Evolutionary conservation across 1,284 basidiomycete species (phyloP).

Genomic region (Abortiporus biennis): DNA sequence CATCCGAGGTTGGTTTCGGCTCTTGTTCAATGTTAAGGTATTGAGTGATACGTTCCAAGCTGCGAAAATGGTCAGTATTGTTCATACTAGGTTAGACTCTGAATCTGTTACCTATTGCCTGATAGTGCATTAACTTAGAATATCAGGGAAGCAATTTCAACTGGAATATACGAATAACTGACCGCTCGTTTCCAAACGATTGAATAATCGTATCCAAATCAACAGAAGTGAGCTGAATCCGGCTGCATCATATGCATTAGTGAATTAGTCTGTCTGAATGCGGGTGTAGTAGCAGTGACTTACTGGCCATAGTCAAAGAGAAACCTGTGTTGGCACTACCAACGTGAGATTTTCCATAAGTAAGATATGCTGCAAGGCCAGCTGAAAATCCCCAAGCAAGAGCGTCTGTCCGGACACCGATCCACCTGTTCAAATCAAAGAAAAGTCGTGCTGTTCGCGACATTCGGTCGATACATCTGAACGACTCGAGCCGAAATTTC

Average conservation of each 20-base stretch:
- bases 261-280: neutral
- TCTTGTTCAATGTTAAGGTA: constrained; percentile 75
- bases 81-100: neutral
- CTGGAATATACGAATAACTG: neutral
- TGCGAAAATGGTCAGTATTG: constrained; percentile 17
- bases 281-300: constrained; percentile 4
- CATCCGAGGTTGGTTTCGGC: constrained; percentile 38
- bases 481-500: constrained; percentile 35
- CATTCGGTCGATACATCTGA: constrained; percentile 38
- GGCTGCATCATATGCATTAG: constrained; percentile 23
- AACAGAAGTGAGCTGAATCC: constrained; percentile 50
- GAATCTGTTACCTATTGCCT: constrained; percentile 3
- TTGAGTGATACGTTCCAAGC: constrained; percentile 67
- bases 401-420: constrained; percentile 30
- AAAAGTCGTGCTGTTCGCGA: constrained; percentile 36
- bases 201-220: constrained; percentile 43
- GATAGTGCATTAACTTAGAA: neutral
- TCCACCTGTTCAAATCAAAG: constrained; percentile 43
- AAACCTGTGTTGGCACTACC: constrained; percentile 42
- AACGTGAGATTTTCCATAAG: constrained; percentile 33
- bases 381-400: constrained; percentile 51
- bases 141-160: neutral
- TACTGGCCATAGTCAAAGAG: constrained; percentile 44
- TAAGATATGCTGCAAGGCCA: constrained; percentile 45
- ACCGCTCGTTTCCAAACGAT: constrained; percentile 17